phyloP scores from a whole-genome alignment of 768 basidiomycete species.

The Pleurotus giganteus region DNA sequence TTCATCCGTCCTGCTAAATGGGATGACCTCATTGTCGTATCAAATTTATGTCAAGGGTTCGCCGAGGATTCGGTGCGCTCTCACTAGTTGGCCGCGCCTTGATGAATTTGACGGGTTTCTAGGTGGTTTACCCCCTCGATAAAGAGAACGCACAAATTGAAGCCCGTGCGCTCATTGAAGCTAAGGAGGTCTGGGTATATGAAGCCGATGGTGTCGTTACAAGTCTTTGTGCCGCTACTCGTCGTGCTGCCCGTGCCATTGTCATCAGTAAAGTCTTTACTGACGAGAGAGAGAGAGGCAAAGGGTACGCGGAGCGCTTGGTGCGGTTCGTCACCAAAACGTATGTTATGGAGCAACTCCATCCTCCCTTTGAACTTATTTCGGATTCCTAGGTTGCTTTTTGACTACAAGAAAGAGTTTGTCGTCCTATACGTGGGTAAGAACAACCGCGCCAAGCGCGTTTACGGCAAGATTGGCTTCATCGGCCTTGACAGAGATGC shows the following conservation, averaged over 20 bases:
- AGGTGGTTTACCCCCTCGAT: conserved; percentile 46
- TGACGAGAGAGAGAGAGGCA: conserved; percentile 38
- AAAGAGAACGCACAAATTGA: conserved; percentile 38
- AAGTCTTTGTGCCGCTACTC: conserved; percentile 56
- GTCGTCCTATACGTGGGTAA: conserved; percentile 57
- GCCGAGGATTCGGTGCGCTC: conserved; percentile 48
- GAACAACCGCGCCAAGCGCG: conserved; percentile 44
- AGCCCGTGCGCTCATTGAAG: conserved; percentile 44
- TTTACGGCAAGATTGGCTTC: conserved; percentile 56
- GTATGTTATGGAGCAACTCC: conserved; percentile 27
- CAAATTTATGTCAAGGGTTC: conserved; percentile 48
- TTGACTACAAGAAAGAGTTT: conserved; percentile 40
- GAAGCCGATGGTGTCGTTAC: conserved; percentile 39
- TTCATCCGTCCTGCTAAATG: conserved; percentile 34
- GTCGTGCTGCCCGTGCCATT: conserved; percentile 45
- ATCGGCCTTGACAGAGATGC: conserved; percentile 37
- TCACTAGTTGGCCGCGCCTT: too few relatives aligned
- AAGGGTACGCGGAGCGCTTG: conserved; percentile 49
- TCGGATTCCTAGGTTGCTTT: conserved; percentile 33
- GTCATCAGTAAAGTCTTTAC: conserved; percentile 63
- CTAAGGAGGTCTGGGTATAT: conserved; percentile 53
- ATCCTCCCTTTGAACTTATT: conserved; percentile 12
- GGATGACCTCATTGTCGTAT: conserved; percentile 38
- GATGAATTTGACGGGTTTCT: too few relatives aligned
- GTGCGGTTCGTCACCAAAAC: conserved; percentile 44